Evolutionary conservation across 495 filamentous ascomycete species (phyloP), one percentile per base, ranked within the genome.

Genomic region (Penicillium silybi): DNA sequence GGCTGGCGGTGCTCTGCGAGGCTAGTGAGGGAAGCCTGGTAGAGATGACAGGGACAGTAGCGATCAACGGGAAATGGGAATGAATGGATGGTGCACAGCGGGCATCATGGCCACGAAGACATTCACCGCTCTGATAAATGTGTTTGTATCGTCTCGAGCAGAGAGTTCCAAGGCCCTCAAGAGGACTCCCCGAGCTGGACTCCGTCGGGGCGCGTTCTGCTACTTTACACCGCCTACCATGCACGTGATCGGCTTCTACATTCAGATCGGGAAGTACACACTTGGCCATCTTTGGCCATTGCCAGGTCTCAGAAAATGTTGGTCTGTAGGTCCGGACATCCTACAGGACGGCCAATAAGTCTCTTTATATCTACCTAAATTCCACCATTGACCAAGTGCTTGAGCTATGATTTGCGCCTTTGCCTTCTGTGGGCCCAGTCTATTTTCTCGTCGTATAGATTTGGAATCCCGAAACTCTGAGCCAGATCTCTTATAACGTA

Each of bases 81-180:
- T 46, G 44, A 22, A 41, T 8, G 16, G 26, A 34, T 23, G 25
- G 49, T 50, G 26, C 19, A 18, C 53, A 46, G 29, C 32, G 50
- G 46, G 43, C 59, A 62, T 62, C 51, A 52, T 62, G 55, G 35
- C 35, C 41, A 53, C 32, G 22, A 40, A 52, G 44, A 48, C 29
- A 40, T 48, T 49, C 45, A 42, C 29, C 57, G 50, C 49, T 46
- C 45, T 49, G 49, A 43, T 29, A 56, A 60, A 23, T 35, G 44
- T 27, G 19, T 18, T 18, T 41, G 29, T n/a, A 38, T 48, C 39
- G 18, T 26, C 44, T 27, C 39, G 44, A 46, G 17, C 41, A n/a
- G 45, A 42, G 43, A 48, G 20, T 27, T 54, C 45, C 4, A 23
- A 22, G 18, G 17, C 47, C 4, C 34, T 35, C 17, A 8, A 18